These are phyloP conservation scores for Physaria fendleri DNA, from an alignment of 345 rosid genomes.

Conservation along the genomic window DNA sequence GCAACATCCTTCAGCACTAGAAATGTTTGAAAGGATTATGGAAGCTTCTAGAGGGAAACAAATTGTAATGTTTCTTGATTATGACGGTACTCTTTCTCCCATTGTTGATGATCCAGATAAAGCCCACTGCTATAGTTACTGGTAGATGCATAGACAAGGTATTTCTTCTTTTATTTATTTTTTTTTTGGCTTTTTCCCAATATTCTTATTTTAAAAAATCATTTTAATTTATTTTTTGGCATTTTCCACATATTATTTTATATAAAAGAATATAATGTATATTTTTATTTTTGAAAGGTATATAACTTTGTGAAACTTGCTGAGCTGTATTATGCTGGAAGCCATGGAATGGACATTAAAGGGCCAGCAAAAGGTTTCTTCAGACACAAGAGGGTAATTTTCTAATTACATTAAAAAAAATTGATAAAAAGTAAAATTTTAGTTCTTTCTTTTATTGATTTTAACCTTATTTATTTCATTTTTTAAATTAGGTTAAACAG, in stretches of 20 bases:
- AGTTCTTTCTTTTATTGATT: not conserved
- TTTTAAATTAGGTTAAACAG: conserved; percentile 39
- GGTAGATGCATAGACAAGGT: conserved; percentile 98
- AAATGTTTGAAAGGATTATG: conserved; percentile 57
- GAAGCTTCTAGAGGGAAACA: conserved; percentile 71
- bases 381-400: conserved; percentile 43
- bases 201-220: not conserved
- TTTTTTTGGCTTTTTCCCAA: not conserved
- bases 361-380: conserved; percentile 64
- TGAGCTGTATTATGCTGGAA: conserved; percentile 95
- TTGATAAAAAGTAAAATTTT: conserved; percentile 39
- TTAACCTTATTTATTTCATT: conserved; percentile 8
- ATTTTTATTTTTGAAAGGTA: conserved; percentile 40
- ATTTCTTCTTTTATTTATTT: not conserved
- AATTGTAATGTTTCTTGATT: conserved; percentile 87
- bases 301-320: conserved; percentile 73
- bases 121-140: conserved; percentile 93
- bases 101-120: conserved; percentile 85
- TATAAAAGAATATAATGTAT: too few species aligned
- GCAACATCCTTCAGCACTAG: conserved; percentile 79
- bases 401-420: not conserved
- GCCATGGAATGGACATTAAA: conserved; percentile 99
- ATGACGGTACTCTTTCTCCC: conserved; percentile 95
- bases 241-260: not conserved
- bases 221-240: not conserved